Evolutionary conservation across 2,329 filamentous ascomycete genomes (phyloP), one percentile per base, ranked within the genome.

Genomic region (Fusarium sororula): DNA sequence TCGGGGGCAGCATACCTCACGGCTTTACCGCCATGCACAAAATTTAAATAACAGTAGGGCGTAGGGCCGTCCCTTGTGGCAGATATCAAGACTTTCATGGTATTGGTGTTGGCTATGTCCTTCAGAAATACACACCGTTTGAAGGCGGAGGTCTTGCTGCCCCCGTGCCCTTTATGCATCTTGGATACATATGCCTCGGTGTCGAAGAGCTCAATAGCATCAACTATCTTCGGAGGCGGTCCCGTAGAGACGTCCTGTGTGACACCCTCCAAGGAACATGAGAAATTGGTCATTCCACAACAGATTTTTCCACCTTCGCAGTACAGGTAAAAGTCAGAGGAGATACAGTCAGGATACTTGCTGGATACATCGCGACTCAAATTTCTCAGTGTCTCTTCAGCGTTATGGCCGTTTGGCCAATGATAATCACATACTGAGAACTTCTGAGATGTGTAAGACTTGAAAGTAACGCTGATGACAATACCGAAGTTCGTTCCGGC

Each of bases 41-140:
- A 76, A 83, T 92, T 89, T 55, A 92, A 80, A 81, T 92, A 92
- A 79, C 88, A 91, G 20, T 88, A 77, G 44, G 84, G 81, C 0
- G 87, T 84, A 6, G 90, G 89, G 47, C 87, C 84, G 68, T 69
- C 80, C 48, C 84, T 65, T 9, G 91, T 24, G 10, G 89, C 87
- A 6, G 75, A 64, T 20, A 86, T 63, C 50, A 92, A 80, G 10
- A 74, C 73, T 2, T 81, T 53, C 30, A 79, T 75, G 2, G 88
- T 44, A 4, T 79, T 60, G 5, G 5, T 44, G 56, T 62, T 66
- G 69, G 83, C 82, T 18, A 91, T 86, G 42, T 76, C 0, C 66
- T 87, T 87, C 13, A 92, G 79, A 74, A 92, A 91, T 37, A 92
- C 47, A 77, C 90, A 92, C 74, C 90, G 85, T 81, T 92, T 91